Evolutionary conservation across 495 filamentous ascomycete species (phyloP).

Genomic region (Aspergillus taichungensis): DNA sequence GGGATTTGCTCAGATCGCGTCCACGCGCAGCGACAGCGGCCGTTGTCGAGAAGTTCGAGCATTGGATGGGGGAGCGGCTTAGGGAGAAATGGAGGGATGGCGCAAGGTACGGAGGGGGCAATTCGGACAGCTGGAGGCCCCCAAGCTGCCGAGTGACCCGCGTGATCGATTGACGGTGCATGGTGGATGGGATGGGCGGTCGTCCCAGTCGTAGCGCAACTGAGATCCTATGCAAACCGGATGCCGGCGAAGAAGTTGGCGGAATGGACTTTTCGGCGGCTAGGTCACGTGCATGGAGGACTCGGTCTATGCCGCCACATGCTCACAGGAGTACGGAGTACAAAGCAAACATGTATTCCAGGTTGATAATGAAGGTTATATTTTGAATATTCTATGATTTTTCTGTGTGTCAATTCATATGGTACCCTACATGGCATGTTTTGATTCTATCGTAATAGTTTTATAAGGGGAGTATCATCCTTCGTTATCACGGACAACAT

Average conservation of each 20-base stretch:
- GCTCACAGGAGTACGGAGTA: neutral
- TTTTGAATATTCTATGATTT: too few relatives aligned
- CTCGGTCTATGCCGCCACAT: neutral
- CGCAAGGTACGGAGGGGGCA: constrained; percentile 37
- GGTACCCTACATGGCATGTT: too few relatives aligned
- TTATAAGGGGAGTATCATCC: too few relatives aligned
- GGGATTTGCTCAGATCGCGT: constrained; percentile 39
- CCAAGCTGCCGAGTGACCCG: constrained; percentile 29
- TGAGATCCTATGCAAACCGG: constrained; percentile 3
- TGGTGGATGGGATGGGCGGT: constrained; percentile 14
- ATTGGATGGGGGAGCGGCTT: constrained; percentile 23
- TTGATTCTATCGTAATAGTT: too few relatives aligned
- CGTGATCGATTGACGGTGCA: constrained; percentile 31
- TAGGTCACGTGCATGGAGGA: constrained; percentile 11
- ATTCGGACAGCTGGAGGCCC: constrained; percentile 22
- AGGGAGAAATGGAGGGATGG: constrained; percentile 36
- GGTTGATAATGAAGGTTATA: neutral
- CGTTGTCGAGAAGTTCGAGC: constrained; percentile 40
- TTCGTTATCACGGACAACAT: too few relatives aligned
- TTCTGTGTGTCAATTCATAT: too few relatives aligned
- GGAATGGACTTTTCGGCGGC: constrained; percentile 11
- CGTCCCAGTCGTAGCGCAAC: constrained; percentile 4
- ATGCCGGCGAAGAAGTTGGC: constrained; percentile 9
- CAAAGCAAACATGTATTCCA: neutral
- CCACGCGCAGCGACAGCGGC: constrained; percentile 26